A percentile compares a stretch with the other conserved stretches of the same genome.
These are phyloP conservation scores for Raddia guianensis DNA, from an alignment of 176 grass and related monocot species.

Conservation along the genomic window DNA sequence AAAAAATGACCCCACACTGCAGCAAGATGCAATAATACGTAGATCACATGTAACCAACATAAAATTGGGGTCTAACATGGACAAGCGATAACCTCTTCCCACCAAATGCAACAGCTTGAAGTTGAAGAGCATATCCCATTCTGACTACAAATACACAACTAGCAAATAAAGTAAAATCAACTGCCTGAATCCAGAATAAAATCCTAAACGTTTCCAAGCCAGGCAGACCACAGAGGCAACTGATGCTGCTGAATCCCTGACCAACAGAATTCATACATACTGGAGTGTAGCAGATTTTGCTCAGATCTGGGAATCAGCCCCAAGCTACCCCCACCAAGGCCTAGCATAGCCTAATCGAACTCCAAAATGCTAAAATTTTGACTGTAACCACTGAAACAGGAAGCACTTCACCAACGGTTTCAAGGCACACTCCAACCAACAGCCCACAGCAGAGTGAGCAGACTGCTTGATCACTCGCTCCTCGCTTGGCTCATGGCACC, in stretches of 20 bases:
- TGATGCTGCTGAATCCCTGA: background rate
- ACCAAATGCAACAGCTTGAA: background rate
- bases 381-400: background rate
- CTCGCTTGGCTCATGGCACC: background rate
- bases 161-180: background rate
- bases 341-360: background rate
- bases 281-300: background rate
- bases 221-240: background rate
- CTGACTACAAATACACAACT: background rate
- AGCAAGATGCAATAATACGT: background rate
- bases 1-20: background rate
- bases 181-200: background rate
- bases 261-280: background rate
- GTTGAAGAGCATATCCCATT: constrained; percentile 19
- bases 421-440: background rate
- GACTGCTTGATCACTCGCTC: background rate
- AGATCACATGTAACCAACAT: background rate
- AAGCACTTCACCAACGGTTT: background rate
- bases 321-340: background rate
- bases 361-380: background rate
- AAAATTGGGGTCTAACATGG: background rate
- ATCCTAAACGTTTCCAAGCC: background rate
- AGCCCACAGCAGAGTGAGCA: background rate
- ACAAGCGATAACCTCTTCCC: background rate
- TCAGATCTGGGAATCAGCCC: background rate